Evolutionary conservation across 2,329 filamentous ascomycete species (phyloP).

Genomic region (Westerdykella ornata): DNA sequence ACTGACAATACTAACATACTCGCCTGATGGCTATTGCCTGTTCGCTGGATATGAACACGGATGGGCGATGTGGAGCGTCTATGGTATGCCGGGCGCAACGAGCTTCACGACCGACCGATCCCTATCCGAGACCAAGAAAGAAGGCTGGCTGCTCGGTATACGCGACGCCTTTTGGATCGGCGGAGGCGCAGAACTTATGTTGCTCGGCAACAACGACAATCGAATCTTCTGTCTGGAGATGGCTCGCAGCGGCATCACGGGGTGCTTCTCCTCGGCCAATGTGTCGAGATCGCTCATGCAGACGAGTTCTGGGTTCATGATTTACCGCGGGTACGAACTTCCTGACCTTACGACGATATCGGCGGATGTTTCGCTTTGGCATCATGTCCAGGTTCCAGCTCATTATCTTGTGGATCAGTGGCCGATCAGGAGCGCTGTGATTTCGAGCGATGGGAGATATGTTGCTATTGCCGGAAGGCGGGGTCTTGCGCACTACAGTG

Average conservation of each 20-base stretch:
- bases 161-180: slow-evolving; percentile 77
- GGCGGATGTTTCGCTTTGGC: slow-evolving; percentile 90
- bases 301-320: slow-evolving; percentile 78
- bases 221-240: slow-evolving; percentile 84
- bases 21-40: slow-evolving; percentile 90
- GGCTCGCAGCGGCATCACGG: slow-evolving; percentile 85
- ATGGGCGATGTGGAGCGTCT: slow-evolving; percentile 97
- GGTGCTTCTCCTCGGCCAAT: slow-evolving; percentile 87
- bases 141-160: slow-evolving; percentile 79
- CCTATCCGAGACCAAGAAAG: slow-evolving; percentile 60
- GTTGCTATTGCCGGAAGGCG: slow-evolving; percentile 90
- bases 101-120: slow-evolving; percentile 68
- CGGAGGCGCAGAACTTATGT: slow-evolving; percentile 75
- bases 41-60: slow-evolving; percentile 89
- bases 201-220: slow-evolving; percentile 65
- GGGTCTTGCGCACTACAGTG: slow-evolving; percentile 90
- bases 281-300: slow-evolving; percentile 83
- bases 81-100: slow-evolving; percentile 79
- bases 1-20: slow-evolving; percentile 73
- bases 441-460: slow-evolving; percentile 88
- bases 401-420: slow-evolving; percentile 85
- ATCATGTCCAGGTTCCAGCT: slow-evolving; percentile 78
- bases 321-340: slow-evolving; percentile 89
- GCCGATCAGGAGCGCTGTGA: slow-evolving; percentile 80
- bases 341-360: slow-evolving; percentile 87